Conservation (phyloP, 768 basidiomycete genomes). For the Cyathus striatus region DNA sequence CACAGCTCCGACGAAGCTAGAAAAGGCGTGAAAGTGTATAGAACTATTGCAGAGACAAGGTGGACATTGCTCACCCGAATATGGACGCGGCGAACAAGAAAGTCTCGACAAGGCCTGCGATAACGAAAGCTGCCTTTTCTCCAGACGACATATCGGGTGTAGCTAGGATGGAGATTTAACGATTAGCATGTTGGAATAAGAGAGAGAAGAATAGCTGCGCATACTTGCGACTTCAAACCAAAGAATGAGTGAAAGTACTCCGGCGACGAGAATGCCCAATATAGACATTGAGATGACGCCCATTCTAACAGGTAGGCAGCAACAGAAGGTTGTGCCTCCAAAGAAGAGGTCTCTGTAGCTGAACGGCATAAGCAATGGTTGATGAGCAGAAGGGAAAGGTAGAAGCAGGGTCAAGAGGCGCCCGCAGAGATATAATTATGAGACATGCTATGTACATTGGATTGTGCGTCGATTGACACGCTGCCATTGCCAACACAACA, state of each 20-base stretch:
- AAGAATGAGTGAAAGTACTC: constrained; percentile 43
- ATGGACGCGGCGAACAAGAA: constrained; percentile 47
- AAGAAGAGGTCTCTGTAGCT: constrained; percentile 41
- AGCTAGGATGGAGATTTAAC: constrained; percentile 16
- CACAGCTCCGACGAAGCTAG: constrained; percentile 58
- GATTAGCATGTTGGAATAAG: constrained; percentile 1
- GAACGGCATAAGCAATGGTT: constrained; percentile 33
- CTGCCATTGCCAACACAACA: no score
- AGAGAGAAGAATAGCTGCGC: neutral
- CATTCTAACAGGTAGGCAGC: constrained; percentile 56
- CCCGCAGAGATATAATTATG: neutral
- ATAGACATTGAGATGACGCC: constrained; percentile 54
- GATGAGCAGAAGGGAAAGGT: constrained; percentile 2
- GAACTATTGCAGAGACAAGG: neutral
- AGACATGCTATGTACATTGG: no score
- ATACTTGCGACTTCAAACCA: constrained; percentile 62
- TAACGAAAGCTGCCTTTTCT: constrained; percentile 37
- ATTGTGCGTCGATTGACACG: no score
- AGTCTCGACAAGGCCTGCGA: constrained; percentile 49
- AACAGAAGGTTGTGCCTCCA: constrained; percentile 53
- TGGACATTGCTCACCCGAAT: constrained; percentile 39
- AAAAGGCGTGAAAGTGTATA: constrained; percentile 1
- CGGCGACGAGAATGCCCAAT: constrained; percentile 50
- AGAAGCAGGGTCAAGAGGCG: neutral
- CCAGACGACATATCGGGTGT: constrained; percentile 26